Evolutionary conservation across 2,329 filamentous ascomycete genomes (phyloP).

Genomic region (Curvularia spicifera): DNA sequence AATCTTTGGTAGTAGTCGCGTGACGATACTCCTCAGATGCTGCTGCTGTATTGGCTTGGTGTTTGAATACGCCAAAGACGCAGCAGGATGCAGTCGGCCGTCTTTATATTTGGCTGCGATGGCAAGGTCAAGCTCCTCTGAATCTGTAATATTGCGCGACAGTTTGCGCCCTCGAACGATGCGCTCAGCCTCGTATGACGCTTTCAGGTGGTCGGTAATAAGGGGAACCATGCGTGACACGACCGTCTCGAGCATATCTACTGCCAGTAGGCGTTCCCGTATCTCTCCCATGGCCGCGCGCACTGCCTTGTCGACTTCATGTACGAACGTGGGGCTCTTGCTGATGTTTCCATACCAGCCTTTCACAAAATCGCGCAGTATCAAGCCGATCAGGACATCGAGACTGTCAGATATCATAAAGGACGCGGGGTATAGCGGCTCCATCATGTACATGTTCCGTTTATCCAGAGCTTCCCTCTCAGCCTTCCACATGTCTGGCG

Average conservation of each 20-base stretch:
- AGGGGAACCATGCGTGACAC: slow-evolving; percentile 86
- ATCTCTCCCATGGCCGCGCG: slow-evolving; percentile 74
- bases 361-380: slow-evolving; percentile 82
- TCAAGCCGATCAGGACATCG: slow-evolving; percentile 76
- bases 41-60: slow-evolving; percentile 86
- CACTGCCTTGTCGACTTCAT: slow-evolving; percentile 84
- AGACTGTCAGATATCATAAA: slow-evolving; percentile 79
- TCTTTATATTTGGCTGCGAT: slow-evolving; percentile 94
- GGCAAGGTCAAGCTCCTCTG: slow-evolving; percentile 91
- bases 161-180: slow-evolving; percentile 85
- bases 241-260: slow-evolving; percentile 83
- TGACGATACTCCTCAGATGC: slow-evolving; percentile 78
- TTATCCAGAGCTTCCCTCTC: slow-evolving; percentile 72
- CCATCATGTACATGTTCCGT: slow-evolving; percentile 68
- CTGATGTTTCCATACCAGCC: slow-evolving; percentile 92
- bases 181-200: slow-evolving; percentile 90
- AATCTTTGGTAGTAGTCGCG: slow-evolving; percentile 73
- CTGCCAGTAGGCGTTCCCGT: slow-evolving; percentile 71
- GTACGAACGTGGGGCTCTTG: slow-evolving; percentile 76
- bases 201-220: slow-evolving; percentile 83
- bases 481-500: slow-evolving; percentile 68
- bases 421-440: slow-evolving; percentile 76
- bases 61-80: slow-evolving; percentile 81
- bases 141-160: slow-evolving; percentile 89
- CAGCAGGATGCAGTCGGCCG: slow-evolving; percentile 86